phyloP scores from a whole-genome alignment of 352 stramenopile species.

The Peronospora belbahrii region DNA sequence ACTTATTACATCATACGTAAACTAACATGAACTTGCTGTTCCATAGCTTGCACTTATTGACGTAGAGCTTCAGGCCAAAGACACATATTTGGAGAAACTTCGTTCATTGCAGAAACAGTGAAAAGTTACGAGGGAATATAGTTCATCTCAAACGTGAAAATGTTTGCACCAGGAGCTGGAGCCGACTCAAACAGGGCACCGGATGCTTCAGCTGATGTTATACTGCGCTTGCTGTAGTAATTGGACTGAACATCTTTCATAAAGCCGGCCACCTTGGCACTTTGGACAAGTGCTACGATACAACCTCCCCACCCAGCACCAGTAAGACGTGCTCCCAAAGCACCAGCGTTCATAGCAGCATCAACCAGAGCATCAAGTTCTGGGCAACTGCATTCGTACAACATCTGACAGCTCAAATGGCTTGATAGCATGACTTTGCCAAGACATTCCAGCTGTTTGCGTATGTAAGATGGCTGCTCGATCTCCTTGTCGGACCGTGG shows the following conservation, averaged over 20 bases:
- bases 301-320: slow-evolving; percentile 83
- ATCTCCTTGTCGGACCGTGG: not conserved
- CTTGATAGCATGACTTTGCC: slow-evolving; percentile 62
- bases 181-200: slow-evolving; percentile 31
- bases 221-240: slow-evolving; percentile 29
- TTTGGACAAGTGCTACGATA: slow-evolving; percentile 48
- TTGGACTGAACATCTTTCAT: slow-evolving; percentile 25
- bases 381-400: slow-evolving; percentile 74
- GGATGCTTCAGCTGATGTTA: slow-evolving; percentile 4
- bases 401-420: slow-evolving; percentile 47
- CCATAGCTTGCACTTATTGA: slow-evolving; percentile 54
- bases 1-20: not conserved
- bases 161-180: slow-evolving; percentile 22
- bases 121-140: not conserved
- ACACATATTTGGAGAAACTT: slow-evolving; percentile 60
- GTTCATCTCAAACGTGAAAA: slow-evolving; percentile 12
- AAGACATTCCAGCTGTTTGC: slow-evolving; percentile 23
- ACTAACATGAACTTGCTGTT: not conserved
- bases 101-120: slow-evolving; percentile 27
- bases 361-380: slow-evolving; percentile 67
- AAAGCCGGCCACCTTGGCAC: slow-evolving; percentile 27
- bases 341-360: slow-evolving; percentile 31
- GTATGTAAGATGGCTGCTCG: not conserved
- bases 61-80: slow-evolving; percentile 57
- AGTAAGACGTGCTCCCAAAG: slow-evolving; percentile 63